A percentile compares a stretch with the other conserved stretches of the same genome.
phyloP scores from a whole-genome alignment of 129 eudicot genomes.

The Chrysanthemum seticuspe region DNA sequence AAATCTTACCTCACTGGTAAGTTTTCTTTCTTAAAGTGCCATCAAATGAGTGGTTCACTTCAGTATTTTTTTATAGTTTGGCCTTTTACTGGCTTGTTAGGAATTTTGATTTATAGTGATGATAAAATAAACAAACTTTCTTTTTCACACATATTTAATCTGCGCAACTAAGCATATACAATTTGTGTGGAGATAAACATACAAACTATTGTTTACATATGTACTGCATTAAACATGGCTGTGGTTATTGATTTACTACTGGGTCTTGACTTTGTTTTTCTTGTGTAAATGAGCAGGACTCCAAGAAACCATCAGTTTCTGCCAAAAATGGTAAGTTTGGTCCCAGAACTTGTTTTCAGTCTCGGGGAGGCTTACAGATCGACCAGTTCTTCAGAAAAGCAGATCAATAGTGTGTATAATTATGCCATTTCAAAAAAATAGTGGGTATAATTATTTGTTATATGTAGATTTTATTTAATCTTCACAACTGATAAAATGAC shows the following conservation, averaged over 20 bases:
- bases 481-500: slow-evolving; percentile 2
- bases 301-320: slow-evolving; percentile 23
- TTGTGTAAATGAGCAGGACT: slow-evolving; percentile 40
- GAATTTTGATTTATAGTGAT: too few relatives aligned
- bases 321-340: slow-evolving; percentile 47
- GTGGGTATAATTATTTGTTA: slow-evolving; percentile 5
- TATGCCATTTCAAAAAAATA: slow-evolving; percentile 26
- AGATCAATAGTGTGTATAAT: slow-evolving; percentile 25
- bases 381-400: slow-evolving; percentile 63
- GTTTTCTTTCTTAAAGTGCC: slow-evolving; percentile 20
- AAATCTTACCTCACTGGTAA: slow-evolving; percentile 45
- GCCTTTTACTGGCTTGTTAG: too few relatives aligned
- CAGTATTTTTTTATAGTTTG: background rate
- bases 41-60: background rate
- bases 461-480: slow-evolving; percentile 8
- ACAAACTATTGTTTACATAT: background rate
- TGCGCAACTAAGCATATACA: too few relatives aligned
- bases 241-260: background rate
- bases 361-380: slow-evolving; percentile 54
- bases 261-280: background rate
- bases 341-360: slow-evolving; percentile 42
- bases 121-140: background rate
- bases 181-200: too few relatives aligned
- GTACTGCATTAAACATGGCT: background rate
- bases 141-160: background rate